Evolutionary conservation across 495 filamentous ascomycete genomes (phyloP).

Genomic region (Bombardia bombarda): DNA sequence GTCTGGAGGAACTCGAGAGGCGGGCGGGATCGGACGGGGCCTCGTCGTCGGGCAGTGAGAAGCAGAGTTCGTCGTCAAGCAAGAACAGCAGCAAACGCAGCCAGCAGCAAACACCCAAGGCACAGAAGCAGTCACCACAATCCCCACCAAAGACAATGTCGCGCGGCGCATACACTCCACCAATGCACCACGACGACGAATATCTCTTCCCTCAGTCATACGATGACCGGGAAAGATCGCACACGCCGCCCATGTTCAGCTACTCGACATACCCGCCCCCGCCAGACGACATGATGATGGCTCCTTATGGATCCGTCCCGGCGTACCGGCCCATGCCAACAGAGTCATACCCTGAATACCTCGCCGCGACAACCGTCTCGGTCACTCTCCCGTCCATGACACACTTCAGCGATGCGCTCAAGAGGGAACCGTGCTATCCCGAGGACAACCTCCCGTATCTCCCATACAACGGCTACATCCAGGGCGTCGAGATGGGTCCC

Average conservation of each 20-base stretch:
- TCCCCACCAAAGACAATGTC: slow-evolving; percentile 30
- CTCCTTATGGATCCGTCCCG: slow-evolving; percentile 52
- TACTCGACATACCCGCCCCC: slow-evolving; percentile 64
- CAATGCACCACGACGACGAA: slow-evolving; percentile 45
- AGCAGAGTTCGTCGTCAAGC: slow-evolving; percentile 41
- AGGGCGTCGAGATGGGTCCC: slow-evolving; percentile 61
- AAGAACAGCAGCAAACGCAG: slow-evolving; percentile 40
- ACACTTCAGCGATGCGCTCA: slow-evolving; percentile 54
- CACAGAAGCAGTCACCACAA: slow-evolving; percentile 20
- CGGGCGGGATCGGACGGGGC: slow-evolving; percentile 73
- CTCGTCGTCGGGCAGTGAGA: slow-evolving; percentile 41
- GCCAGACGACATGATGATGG: slow-evolving; percentile 57
- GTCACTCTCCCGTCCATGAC: slow-evolving; percentile 58
- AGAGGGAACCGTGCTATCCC: slow-evolving; percentile 44
- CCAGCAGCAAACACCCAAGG: slow-evolving; percentile 26
- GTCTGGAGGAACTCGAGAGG: slow-evolving; percentile 91
- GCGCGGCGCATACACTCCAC: slow-evolving; percentile 55
- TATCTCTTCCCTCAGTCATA: slow-evolving; percentile 37
- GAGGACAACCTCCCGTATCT: slow-evolving; percentile 64
- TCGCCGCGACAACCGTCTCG: slow-evolving; percentile 49
- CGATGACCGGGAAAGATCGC: slow-evolving; percentile 53
- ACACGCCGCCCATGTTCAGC: slow-evolving; percentile 62
- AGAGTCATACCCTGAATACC: slow-evolving; percentile 57
- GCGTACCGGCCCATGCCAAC: slow-evolving; percentile 59
- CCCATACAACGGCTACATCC: slow-evolving; percentile 64